A percentile compares a stretch with the other conserved stretches of the same genome.
Conservation (phyloP, 352 stramenopile species). For the Pythium sukuiense region DNA sequence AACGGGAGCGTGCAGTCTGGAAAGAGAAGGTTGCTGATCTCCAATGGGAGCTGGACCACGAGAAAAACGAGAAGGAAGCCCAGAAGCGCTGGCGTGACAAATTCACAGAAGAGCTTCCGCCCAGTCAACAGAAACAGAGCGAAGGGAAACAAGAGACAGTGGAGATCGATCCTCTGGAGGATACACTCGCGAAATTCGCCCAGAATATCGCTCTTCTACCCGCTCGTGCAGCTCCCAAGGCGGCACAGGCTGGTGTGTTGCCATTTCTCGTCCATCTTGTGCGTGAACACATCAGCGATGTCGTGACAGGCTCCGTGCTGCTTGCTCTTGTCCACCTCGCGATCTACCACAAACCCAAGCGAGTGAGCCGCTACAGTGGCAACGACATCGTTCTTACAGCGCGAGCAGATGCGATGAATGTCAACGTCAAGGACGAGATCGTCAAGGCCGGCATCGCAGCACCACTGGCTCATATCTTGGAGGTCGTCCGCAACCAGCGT, state of each 20-base stretch:
- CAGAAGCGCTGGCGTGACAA: conserved; percentile 59
- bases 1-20: conserved; percentile 49
- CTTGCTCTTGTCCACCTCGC: conserved; percentile 67
- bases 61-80: conserved; percentile 70
- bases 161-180: conserved; percentile 38
- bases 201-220: conserved; percentile 71
- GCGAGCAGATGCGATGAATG: not conserved
- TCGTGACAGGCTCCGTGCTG: conserved; percentile 65
- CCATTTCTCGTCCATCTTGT: conserved; percentile 65
- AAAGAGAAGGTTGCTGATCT: conserved; percentile 39
- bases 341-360: conserved; percentile 48
- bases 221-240: conserved; percentile 38
- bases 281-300: conserved; percentile 49
- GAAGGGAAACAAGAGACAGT: not conserved
- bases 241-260: conserved; percentile 54
- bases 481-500: conserved; percentile 45
- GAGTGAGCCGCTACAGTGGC: conserved; percentile 20
- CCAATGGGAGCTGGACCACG: conserved; percentile 49
- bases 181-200: conserved; percentile 69
- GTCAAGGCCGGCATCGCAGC: conserved; percentile 47
- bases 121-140: not conserved
- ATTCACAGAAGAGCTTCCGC: conserved; percentile 30
- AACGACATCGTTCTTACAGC: conserved; percentile 5
- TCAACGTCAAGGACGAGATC: conserved; percentile 65
- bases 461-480: conserved; percentile 54